Evolutionary conservation across 2,329 filamentous ascomycete species (phyloP).

Genomic region (Trichophyton simii): DNA sequence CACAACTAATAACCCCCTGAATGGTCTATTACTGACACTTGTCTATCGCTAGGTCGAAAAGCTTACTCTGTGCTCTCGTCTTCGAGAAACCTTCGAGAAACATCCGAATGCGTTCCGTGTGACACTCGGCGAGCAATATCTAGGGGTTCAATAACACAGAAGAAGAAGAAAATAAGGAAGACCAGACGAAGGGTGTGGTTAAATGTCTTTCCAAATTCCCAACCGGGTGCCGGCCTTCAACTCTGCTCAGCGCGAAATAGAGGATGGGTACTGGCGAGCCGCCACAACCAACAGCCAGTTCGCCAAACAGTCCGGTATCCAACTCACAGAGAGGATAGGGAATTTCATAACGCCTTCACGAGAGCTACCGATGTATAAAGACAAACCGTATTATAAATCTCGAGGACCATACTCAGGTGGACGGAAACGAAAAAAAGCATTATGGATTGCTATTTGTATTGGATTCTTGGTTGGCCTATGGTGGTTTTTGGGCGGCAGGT

Average conservation of each 20-base stretch:
- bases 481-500: conserved; percentile 38
- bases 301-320: conserved; percentile 21
- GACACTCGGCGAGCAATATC: background rate
- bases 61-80: background rate
- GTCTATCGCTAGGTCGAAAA: background rate
- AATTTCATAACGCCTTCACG: conserved; percentile 51
- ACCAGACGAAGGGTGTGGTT: background rate
- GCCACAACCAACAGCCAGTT: conserved; percentile 22
- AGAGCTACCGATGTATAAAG: conserved; percentile 91
- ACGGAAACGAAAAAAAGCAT: conserved; percentile 52
- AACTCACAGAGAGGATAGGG: conserved; percentile 50
- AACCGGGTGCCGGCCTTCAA: conserved; percentile 58
- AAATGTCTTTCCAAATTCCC: conserved; percentile 49
- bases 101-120: background rate
- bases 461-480: conserved; percentile 51
- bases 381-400: conserved; percentile 68
- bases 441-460: conserved; percentile 42
- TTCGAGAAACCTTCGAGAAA: background rate
- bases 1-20: background rate
- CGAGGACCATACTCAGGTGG: conserved; percentile 35
- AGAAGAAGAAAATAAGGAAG: background rate
- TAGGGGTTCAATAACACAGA: background rate
- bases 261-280: conserved; percentile 54
- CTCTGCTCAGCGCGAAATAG: conserved; percentile 50
- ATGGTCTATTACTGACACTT: background rate